A percentile compares a stretch with the other conserved stretches of the same genome.
phyloP scores from a whole-genome alignment of 805 yeast genomes.

The Wickerhamiella australiensis region DNA sequence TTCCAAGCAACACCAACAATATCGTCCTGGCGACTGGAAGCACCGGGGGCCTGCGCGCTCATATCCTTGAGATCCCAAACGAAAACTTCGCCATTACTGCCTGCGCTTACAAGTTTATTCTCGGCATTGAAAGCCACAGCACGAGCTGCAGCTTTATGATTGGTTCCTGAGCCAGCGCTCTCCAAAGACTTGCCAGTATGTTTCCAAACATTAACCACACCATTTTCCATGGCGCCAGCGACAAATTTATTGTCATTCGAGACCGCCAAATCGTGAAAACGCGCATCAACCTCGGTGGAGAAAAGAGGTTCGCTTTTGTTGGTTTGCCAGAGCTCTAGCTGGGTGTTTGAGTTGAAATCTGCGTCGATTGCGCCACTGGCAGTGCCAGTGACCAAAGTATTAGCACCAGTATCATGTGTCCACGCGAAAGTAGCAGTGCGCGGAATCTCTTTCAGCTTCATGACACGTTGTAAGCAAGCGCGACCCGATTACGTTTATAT shows the following conservation, averaged over 20 bases:
- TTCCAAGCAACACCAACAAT: conserved; percentile 83
- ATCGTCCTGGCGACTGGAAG: conserved; percentile 63
- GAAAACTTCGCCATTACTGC: conserved; percentile 74
- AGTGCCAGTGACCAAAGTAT: conserved; percentile 78
- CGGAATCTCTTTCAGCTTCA: conserved; percentile 69
- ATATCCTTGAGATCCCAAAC: conserved; percentile 77
- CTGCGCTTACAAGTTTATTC: conserved; percentile 73
- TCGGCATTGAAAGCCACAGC: conserved; percentile 64
- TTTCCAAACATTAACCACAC: conserved; percentile 69
- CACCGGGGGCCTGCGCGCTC: conserved; percentile 50
- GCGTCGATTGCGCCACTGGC: conserved; percentile 94
- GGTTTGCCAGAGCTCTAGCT: conserved; percentile 70
- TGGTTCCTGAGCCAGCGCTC: conserved; percentile 31
- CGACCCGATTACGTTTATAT: not conserved
- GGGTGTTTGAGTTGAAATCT: conserved; percentile 64
- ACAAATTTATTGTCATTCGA: conserved; percentile 27
- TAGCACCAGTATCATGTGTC: conserved; percentile 60
- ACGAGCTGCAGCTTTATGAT: conserved; percentile 45
- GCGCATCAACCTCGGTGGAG: conserved; percentile 21
- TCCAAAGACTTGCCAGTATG: conserved; percentile 28
- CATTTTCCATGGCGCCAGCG: conserved; percentile 86
- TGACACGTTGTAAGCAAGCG: conserved; percentile 29
- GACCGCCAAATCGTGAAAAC: conserved; percentile 41
- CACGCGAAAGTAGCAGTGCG: conserved; percentile 94
- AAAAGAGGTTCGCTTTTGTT: conserved; percentile 25